Base-by-base conservation (phyloP, 139 green algal genomes). In the Edaphochlamys debaryana region DNA sequence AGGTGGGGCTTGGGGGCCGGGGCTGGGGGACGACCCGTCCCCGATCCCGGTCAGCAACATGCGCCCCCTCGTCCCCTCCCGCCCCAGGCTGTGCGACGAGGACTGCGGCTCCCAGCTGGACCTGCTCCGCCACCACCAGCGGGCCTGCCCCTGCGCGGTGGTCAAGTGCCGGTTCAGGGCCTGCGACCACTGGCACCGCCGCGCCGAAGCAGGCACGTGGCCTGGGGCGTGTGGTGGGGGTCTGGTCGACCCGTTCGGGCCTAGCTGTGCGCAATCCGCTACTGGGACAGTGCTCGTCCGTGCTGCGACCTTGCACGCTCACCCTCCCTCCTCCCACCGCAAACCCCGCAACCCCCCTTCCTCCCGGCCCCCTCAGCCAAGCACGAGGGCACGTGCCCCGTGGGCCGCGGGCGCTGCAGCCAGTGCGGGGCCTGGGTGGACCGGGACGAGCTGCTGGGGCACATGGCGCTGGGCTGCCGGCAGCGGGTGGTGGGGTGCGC, bases 161-260 rank as follows among this genome's bases (percentile, higher is more conserved):
- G 68, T 86, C n/a, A 62, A 40, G 13, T 86, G 80, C 70, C 80
- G 80, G 41, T 86, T 80, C 56, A 69, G 69, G 17, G 80, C 50
- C 69, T 86, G 80, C 69, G 38, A 56, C 52, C n/a, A 36, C 50
- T 79, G 71, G 76, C 76, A 74, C 34, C 52, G 3, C 0, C 70
- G 81, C 62, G 1, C 38, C 41, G 48, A 17, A n/a, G n/a, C n/a
- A n/a, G n/a, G n/a, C n/a, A n/a, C n/a, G n/a, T n/a, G n/a, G n/a
- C n/a, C n/a, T n/a, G n/a, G n/a, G n/a, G n/a, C n/a, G n/a, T n/a
- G n/a, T n/a, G n/a, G n/a, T n/a, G n/a, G n/a, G n/a, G n/a, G n/a
- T n/a, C n/a, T n/a, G n/a, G n/a, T n/a, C n/a, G n/a, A n/a, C n/a
- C n/a, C n/a, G n/a, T n/a, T n/a, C n/a, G n/a, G n/a, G n/a, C n/a